A percentile compares a stretch with the other conserved stretches of the same genome.
Conservation (phyloP, 345 rosid genomes). For the Lenwebbia sp. region DNA sequence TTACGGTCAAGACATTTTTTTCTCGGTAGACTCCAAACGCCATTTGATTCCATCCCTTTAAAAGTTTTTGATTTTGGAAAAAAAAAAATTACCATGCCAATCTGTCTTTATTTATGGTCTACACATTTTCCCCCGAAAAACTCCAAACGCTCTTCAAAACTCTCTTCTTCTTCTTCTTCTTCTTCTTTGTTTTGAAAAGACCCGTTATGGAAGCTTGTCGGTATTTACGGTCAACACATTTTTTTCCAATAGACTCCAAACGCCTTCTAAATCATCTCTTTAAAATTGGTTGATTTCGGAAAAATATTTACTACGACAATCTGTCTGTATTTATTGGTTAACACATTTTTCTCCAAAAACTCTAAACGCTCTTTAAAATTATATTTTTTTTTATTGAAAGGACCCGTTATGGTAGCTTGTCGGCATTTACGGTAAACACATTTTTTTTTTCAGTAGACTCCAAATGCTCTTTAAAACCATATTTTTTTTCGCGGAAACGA, state of each 20-base stretch:
- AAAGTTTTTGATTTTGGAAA: too few species aligned
- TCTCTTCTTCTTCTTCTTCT: too few species aligned
- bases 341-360: background rate
- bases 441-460: background rate
- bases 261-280: background rate
- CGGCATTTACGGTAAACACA: background rate
- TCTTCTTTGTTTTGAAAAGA: background rate
- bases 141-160: background rate
- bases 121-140: background rate
- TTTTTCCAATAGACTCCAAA: background rate
- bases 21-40: too few species aligned
- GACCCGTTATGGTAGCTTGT: background rate
- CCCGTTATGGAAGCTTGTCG: rapidly evolving
- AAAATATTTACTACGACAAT: background rate
- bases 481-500: background rate
- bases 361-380: background rate
- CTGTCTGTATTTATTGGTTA: background rate
- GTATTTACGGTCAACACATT: background rate
- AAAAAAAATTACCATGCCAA: background rate
- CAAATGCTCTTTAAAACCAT: background rate
- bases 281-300: background rate
- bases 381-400: background rate
- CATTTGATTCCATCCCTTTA: background rate
- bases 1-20: too few species aligned
- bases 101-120: background rate